These are phyloP conservation scores for Epichloe hybrida DNA, from an alignment of 2,329 filamentous ascomycete species.

Conservation along the genomic window DNA sequence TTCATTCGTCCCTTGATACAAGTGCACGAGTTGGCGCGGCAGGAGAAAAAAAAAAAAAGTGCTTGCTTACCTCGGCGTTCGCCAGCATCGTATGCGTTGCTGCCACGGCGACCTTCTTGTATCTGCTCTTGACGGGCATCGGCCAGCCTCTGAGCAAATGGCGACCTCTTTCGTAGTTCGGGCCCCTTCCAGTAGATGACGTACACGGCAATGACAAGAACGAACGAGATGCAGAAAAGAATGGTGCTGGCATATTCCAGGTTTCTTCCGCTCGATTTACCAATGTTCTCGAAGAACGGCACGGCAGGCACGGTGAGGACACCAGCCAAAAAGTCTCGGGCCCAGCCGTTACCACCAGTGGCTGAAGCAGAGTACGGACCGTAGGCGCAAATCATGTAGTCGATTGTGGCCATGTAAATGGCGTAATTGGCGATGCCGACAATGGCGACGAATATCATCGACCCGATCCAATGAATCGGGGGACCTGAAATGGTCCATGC, in stretches of 20 bases:
- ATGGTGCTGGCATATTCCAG: constrained; percentile 51
- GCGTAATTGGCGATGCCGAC: constrained; percentile 63
- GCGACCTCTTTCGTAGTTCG: constrained; percentile 42
- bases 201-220: constrained; percentile 51
- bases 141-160: constrained; percentile 51
- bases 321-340: constrained; percentile 60
- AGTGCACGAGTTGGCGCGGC: too few relatives aligned
- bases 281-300: constrained; percentile 49
- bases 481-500: constrained; percentile 55
- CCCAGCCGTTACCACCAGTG: constrained; percentile 63
- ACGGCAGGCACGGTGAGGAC: constrained; percentile 54
- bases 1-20: too few relatives aligned
- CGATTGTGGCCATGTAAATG: constrained; percentile 65
- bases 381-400: constrained; percentile 66
- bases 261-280: constrained; percentile 29
- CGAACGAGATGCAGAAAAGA: constrained; percentile 45
- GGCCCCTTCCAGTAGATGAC: constrained; percentile 55
- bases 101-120: constrained; percentile 17
- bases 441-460: constrained; percentile 49
- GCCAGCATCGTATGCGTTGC: constrained; percentile 12
- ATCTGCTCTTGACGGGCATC: constrained; percentile 21
- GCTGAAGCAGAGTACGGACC: constrained; percentile 61
- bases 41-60: too few relatives aligned
- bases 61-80: constrained; percentile 18
- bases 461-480: constrained; percentile 52